Evolutionary conservation across 2,329 filamentous ascomycete genomes (phyloP), one percentile per base, ranked within the genome.

Genomic region (Nannizziopsis barbatae): DNA sequence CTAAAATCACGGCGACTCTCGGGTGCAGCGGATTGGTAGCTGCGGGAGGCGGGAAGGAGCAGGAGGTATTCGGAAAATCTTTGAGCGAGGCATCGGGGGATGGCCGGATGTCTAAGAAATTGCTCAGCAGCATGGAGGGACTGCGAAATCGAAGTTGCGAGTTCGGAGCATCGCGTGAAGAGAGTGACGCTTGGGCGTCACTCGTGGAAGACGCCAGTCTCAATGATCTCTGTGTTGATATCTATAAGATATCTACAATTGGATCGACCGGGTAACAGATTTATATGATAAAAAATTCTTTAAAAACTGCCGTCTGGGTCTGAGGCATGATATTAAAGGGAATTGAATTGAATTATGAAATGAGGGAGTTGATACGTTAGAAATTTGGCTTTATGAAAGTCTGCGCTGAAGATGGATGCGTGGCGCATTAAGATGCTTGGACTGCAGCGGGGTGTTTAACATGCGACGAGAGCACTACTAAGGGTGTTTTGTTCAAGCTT

Each of bases 1-100:
- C 84, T 41, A 90, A 75, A 30, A 86, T 76, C 57, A 88, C 83
- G 53, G 85, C 85, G 49, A 90, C 79, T 49, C 84, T 83, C 10
- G 85, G 85, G 60, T 88, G 84, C 38, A 87, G 72, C 45, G 68
- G 64, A 33, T 66, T 67, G 9, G 60, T 60, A 35, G 56, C 56
- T 46, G 56, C 57, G 58, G 65, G 59, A 51, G 58, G 60, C 7
- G 58, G 50, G n/a, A 56, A 57, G 14, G 62, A 50, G n/a, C 56
- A 57, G 14, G 62, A 50, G 41, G 59, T 58, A 18, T 40, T 46
- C 11, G 41, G 18, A 27, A 17, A 12, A 18, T 32, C 10, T 22
- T 42, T 42, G 31, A 47, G 18, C 8, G 38, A 35, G 40, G 42
- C n/a, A 41, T 44, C 32, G 37, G 36, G 5, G 32, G 35, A 32